phyloP scores from a whole-genome alignment of 768 basidiomycete genomes.

The Chalciporus sphaerocephalus region DNA sequence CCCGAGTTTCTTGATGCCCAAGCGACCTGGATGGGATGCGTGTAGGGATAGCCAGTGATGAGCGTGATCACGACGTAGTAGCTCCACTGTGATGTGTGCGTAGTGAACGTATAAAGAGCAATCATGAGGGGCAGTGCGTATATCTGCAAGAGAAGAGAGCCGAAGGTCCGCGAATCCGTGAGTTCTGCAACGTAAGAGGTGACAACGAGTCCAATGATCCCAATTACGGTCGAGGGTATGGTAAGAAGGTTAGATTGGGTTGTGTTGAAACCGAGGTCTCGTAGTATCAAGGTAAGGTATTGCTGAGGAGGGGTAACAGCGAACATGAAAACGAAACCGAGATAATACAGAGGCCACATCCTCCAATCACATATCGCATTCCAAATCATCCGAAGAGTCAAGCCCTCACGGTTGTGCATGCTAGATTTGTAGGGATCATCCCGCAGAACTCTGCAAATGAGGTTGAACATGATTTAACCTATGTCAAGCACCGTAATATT shows the following conservation, averaged over 20 bases:
- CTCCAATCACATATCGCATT: slow-evolving; percentile 53
- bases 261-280: slow-evolving; percentile 59
- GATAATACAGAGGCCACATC: slow-evolving; percentile 60
- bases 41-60: slow-evolving; percentile 50
- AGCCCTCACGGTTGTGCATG: slow-evolving; percentile 64
- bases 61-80: slow-evolving; percentile 52
- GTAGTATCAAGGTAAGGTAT: slow-evolving; percentile 61
- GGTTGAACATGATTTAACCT: not conserved
- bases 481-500: not conserved
- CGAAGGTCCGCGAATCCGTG: slow-evolving; percentile 52
- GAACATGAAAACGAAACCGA: no score
- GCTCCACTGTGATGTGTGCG: slow-evolving; percentile 49
- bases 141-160: slow-evolving; percentile 49
- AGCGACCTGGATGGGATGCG: slow-evolving; percentile 42
- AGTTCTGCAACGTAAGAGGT: slow-evolving; percentile 50
- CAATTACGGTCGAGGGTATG: slow-evolving; percentile 54
- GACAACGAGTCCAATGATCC: slow-evolving; percentile 46
- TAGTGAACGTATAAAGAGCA: slow-evolving; percentile 49
- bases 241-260: slow-evolving; percentile 58
- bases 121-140: slow-evolving; percentile 63
- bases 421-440: slow-evolving; percentile 56
- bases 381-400: slow-evolving; percentile 48
- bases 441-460: slow-evolving; percentile 38
- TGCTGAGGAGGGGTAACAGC: slow-evolving; percentile 59
- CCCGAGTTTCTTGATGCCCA: slow-evolving; percentile 60